Percentiles rank a stretch among this genome's conserved stretches.
Evolutionary conservation across 257 asterid species (phyloP).

Genomic region (Solanum tarapatanum): DNA sequence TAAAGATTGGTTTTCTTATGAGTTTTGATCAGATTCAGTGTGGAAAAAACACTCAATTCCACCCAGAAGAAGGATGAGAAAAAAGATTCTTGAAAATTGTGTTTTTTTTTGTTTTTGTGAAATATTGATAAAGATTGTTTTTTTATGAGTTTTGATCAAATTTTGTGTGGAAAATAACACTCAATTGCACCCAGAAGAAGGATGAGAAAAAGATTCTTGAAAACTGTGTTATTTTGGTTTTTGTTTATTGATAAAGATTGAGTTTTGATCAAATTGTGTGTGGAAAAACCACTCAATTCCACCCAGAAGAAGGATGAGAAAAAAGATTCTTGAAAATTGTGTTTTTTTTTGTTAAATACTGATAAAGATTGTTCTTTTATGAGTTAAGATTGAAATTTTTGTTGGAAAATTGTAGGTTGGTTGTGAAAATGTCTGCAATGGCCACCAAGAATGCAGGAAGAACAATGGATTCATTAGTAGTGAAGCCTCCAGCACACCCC

Average conservation of each 20-base stretch:
- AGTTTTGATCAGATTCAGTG: not conserved
- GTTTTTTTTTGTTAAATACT: not conserved
- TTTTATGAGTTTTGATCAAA: not conserved
- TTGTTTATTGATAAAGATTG: not conserved
- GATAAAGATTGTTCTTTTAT: not conserved
- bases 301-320: not conserved
- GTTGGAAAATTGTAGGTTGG: conserved; percentile 37
- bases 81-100: not conserved
- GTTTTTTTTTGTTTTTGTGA: not conserved
- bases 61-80: not conserved
- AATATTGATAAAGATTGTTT: not conserved
- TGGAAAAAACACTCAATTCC: not conserved
- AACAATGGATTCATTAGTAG: conserved; percentile 11
- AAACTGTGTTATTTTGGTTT: not conserved
- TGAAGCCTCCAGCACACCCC: conserved; percentile 89
- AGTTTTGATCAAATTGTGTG: not conserved
- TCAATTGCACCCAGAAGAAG: not conserved
- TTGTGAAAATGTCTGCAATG: conserved; percentile 52
- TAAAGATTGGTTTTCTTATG: not conserved
- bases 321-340: not conserved
- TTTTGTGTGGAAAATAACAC: not conserved
- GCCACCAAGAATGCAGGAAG: conserved; percentile 20
- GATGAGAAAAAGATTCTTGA: not conserved
- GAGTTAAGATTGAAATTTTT: not conserved
- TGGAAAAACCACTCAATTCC: not conserved